Evolutionary conservation across 2,329 filamentous ascomycete species (phyloP).

Genomic region (Cercospora sp.): DNA sequence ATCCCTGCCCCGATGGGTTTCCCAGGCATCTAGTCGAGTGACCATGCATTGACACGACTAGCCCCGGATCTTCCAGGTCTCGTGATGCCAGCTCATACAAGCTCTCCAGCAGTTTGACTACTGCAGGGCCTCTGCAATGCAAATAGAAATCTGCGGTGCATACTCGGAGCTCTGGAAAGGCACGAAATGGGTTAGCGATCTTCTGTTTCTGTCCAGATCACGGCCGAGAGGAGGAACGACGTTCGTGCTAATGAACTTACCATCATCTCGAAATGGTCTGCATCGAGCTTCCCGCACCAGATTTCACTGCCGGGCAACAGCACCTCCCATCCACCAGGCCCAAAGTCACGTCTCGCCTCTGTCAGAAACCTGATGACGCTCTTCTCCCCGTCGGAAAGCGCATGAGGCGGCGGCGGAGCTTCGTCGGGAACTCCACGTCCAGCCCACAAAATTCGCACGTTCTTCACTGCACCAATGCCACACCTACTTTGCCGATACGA

Average conservation of each 20-base stretch:
- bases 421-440: conserved; percentile 7
- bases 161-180: conserved; percentile 4
- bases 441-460: conserved; percentile 28
- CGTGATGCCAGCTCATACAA: neutral
- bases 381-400: conserved; percentile 8
- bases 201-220: neutral
- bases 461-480: conserved; percentile 32
- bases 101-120: neutral
- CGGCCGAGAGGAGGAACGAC: neutral
- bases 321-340: conserved; percentile 10
- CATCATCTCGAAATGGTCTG: conserved; percentile 20
- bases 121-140: conserved; percentile 14
- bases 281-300: conserved; percentile 10
- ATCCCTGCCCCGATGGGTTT: neutral
- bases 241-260: conserved; percentile 4
- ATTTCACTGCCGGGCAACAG: conserved; percentile 13
- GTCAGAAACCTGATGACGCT: conserved; percentile 16
- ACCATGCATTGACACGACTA: neutral
- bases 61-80: neutral
- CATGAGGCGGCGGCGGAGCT: neutral
- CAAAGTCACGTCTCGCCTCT: conserved; percentile 13
- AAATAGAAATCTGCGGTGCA: conserved; percentile 8
- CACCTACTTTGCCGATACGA: conserved; percentile 18
- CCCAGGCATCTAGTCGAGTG: neutral
- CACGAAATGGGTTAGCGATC: neutral